A percentile compares a stretch with the other conserved stretches of the same genome.
phyloP scores from a whole-genome alignment of 1,139 yeast species.

The Debaryomycetaceae sp. region DNA sequence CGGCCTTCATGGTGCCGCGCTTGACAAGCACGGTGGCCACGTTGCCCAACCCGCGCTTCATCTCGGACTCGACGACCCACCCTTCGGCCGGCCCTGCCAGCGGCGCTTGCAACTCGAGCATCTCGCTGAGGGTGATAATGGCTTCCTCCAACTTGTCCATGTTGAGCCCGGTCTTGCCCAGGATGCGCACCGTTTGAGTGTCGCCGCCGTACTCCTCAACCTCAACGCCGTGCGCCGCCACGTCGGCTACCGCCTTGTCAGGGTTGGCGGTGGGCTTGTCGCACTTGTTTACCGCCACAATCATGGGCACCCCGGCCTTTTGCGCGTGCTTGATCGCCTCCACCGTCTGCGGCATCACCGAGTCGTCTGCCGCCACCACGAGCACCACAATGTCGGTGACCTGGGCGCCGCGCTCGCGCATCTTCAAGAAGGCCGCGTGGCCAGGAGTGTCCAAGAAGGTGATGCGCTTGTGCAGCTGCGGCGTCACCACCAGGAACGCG shows the following conservation, averaged over 20 bases:
- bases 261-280: constrained; percentile 75
- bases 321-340: constrained; percentile 95
- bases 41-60: constrained; percentile 79
- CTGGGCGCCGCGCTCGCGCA: constrained; percentile 96
- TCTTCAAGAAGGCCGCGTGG: constrained; percentile 92
- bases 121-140: constrained; percentile 76
- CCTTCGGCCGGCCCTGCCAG: constrained; percentile 66
- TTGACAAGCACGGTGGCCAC: constrained; percentile 81
- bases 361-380: constrained; percentile 98
- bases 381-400: constrained; percentile 88
- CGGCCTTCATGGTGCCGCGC: constrained; percentile 71
- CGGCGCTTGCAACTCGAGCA: constrained; percentile 67
- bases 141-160: constrained; percentile 91
- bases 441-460: constrained; percentile 98
- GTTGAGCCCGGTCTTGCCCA: constrained; percentile 78
- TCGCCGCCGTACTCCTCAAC: constrained; percentile 96
- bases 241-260: constrained; percentile 71
- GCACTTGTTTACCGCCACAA: constrained; percentile 90
- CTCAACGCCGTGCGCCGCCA: constrained; percentile 73
- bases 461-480: constrained; percentile 66
- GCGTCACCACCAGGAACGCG: constrained; percentile 84
- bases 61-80: constrained; percentile 83
- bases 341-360: constrained; percentile 95
- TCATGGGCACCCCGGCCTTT: constrained; percentile 76
- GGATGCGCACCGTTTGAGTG: constrained; percentile 80